A percentile compares a stretch with the other conserved stretches of the same genome.
Evolutionary conservation across 2,329 filamentous ascomycete species (phyloP).

Genomic region (Colletotrichum tropicicola): DNA sequence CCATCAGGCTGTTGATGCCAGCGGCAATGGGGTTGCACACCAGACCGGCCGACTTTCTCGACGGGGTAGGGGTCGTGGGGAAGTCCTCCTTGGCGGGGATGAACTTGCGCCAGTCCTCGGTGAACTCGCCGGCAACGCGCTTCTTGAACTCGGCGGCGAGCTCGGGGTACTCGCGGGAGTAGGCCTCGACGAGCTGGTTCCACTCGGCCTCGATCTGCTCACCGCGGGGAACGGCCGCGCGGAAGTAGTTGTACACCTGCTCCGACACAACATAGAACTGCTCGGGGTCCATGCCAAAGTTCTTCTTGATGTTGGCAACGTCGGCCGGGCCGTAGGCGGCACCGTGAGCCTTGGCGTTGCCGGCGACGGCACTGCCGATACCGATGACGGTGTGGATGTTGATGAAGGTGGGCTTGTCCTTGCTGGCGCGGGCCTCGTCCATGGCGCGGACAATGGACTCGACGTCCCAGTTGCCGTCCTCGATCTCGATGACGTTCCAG

Average conservation of each 20-base stretch:
- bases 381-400: slow-evolving; percentile 67
- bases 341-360: slow-evolving; percentile 64
- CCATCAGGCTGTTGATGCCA: slow-evolving; percentile 57
- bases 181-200: slow-evolving; percentile 51
- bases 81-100: slow-evolving; percentile 55
- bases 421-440: slow-evolving; percentile 48
- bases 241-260: slow-evolving; percentile 60
- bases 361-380: slow-evolving; percentile 56
- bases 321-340: slow-evolving; percentile 64
- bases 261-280: slow-evolving; percentile 48
- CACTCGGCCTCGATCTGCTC: slow-evolving; percentile 56
- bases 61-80: slow-evolving; percentile 55
- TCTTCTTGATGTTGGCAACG: slow-evolving; percentile 50
- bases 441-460: slow-evolving; percentile 54
- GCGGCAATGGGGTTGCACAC: slow-evolving; percentile 61
- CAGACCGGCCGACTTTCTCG: slow-evolving; percentile 57
- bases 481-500: slow-evolving; percentile 64
- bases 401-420: slow-evolving; percentile 64
- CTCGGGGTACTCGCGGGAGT: slow-evolving; percentile 56
- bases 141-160: slow-evolving; percentile 57
- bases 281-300: slow-evolving; percentile 45
- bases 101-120: slow-evolving; percentile 56
- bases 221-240: slow-evolving; percentile 52
- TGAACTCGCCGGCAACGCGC: slow-evolving; percentile 56
- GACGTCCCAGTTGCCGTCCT: slow-evolving; percentile 62